A percentile compares a stretch with the other conserved stretches of the same genome.
phyloP scores from a whole-genome alignment of 495 filamentous ascomycete genomes.

The Aspergillus cristatus region DNA sequence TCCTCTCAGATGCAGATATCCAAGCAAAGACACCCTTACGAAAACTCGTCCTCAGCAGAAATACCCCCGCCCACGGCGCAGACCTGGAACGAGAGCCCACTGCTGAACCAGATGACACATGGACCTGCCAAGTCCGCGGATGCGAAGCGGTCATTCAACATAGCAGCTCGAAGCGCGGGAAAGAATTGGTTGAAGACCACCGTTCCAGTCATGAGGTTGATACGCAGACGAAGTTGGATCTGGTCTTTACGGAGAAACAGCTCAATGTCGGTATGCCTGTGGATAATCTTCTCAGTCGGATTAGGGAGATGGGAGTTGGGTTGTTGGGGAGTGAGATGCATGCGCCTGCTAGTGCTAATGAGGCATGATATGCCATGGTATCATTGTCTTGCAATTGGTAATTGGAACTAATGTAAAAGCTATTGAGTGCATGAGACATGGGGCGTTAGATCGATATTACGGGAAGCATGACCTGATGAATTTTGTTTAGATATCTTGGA shows the following conservation, averaged over 20 bases:
- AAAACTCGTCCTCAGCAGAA: slow-evolving; percentile 20
- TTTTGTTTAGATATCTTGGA: no score
- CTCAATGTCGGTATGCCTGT: slow-evolving; percentile 32
- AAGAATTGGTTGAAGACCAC: slow-evolving; percentile 54
- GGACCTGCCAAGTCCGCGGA: slow-evolving; percentile 60
- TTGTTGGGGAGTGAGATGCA: slow-evolving; percentile 5
- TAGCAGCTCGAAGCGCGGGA: slow-evolving; percentile 46
- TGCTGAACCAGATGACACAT: slow-evolving; percentile 47
- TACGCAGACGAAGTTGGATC: slow-evolving; percentile 48
- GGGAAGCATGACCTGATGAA: no score
- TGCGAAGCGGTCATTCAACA: slow-evolving; percentile 55
- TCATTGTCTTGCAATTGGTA: no score
- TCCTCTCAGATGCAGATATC: slow-evolving; percentile 19
- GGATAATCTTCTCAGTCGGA: slow-evolving; percentile 27
- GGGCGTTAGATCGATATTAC: no score
- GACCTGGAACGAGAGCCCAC: slow-evolving; percentile 26
- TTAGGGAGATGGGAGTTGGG: slow-evolving; percentile 17
- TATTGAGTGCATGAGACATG: no score
- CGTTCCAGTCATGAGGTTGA: slow-evolving; percentile 56
- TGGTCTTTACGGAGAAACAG: slow-evolving; percentile 41
- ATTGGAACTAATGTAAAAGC: no score
- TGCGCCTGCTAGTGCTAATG: slow-evolving; percentile 4
- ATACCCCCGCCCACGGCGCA: slow-evolving; percentile 18
- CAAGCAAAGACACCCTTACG: slow-evolving; percentile 26
- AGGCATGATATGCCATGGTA: not conserved